Evolutionary conservation across 345 rosid genomes (phyloP).

Genomic region (Pseudoturritis turrita): DNA sequence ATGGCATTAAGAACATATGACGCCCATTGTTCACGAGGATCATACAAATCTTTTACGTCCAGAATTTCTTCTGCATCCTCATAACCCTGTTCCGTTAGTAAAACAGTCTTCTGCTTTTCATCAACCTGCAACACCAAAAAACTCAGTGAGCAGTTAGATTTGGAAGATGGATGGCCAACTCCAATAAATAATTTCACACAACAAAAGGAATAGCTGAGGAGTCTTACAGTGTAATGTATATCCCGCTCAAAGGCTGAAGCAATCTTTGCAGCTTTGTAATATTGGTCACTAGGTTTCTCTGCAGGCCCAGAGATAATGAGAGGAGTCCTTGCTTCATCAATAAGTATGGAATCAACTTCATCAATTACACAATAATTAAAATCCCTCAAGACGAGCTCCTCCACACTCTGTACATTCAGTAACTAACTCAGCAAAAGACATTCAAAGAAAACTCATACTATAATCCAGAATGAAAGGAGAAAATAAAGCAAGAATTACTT

Average conservation of each 20-base stretch:
- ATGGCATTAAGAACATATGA: constrained; percentile 85
- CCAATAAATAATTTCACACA: neutral
- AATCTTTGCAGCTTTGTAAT: constrained; percentile 91
- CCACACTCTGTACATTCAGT: constrained; percentile 61
- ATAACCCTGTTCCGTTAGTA: constrained; percentile 95
- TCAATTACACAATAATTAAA: constrained; percentile 91
- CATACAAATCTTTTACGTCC: constrained; percentile 87
- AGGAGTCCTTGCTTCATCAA: constrained; percentile 99
- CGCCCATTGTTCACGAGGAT: constrained; percentile 98
- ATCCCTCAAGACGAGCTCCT: constrained; percentile 90
- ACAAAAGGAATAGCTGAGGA: neutral
- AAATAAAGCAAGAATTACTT: constrained; percentile 70
- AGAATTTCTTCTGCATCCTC: constrained; percentile 96
- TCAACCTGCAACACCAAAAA: constrained; percentile 63
- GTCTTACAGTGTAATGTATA: constrained; percentile 84
- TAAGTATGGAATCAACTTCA: constrained; percentile 97
- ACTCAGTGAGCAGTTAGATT: neutral
- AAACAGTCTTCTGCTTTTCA: constrained; percentile 89
- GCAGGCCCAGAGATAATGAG: constrained; percentile 93
- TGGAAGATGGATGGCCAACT: neutral
- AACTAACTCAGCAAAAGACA: constrained; percentile 22
- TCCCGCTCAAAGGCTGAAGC: constrained; percentile 86
- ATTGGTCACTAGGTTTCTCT: constrained; percentile 91
- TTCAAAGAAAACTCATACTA: neutral
- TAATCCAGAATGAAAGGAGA: constrained; percentile 10